Base-by-base conservation (phyloP, 139 green algal genomes). In the Auxenochlorella pyrenoidosa region DNA sequence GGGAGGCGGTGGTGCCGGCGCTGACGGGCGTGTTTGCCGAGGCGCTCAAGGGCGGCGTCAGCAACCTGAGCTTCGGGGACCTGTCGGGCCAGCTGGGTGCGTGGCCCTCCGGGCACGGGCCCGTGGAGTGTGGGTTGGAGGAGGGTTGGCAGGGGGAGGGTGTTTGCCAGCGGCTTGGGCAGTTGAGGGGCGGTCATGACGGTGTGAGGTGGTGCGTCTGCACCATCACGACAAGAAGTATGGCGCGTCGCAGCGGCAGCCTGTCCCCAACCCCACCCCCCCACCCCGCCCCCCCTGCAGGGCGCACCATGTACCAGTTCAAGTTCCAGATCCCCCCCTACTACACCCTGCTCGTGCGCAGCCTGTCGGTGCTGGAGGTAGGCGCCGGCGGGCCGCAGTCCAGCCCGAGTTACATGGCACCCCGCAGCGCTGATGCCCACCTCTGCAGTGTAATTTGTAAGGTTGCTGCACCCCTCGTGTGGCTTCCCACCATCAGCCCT, bases 341-440 rank as follows among this genome's bases (percentile, higher is more conserved):
- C 92, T 98, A 98, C 91, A 98, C 95, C 5, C 93, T 99, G 70
- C 92, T 98, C 38, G 95, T 99, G 44, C 92, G 96, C 68, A 93
- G 71, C 54, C 88, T 99, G 30, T 94, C 91, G 22, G 95, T 98
- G 60, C 92, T 99, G 83, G 96, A 99, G 90, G 89, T 90, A 36
- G 32, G 54, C 5, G 12, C 18, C 54, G 54, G 15, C 22, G 54
- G 54, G 54, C 54, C 22, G 59, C 59, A 68, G 22, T n/a, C n/a
- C n/a, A n/a, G n/a, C n/a, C n/a, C n/a, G n/a, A n/a, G n/a, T n/a
- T n/a, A n/a, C n/a, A n/a, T n/a, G n/a, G n/a, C n/a, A n/a, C n/a
- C n/a, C n/a, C n/a, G n/a, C n/a, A n/a, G n/a, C n/a, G n/a, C n/a
- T n/a, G n/a, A n/a, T n/a, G n/a, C n/a, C n/a, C n/a, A n/a, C n/a